Base-by-base conservation (phyloP, 352 stramenopile species). In the Aphanomyces cochlioides region DNA sequence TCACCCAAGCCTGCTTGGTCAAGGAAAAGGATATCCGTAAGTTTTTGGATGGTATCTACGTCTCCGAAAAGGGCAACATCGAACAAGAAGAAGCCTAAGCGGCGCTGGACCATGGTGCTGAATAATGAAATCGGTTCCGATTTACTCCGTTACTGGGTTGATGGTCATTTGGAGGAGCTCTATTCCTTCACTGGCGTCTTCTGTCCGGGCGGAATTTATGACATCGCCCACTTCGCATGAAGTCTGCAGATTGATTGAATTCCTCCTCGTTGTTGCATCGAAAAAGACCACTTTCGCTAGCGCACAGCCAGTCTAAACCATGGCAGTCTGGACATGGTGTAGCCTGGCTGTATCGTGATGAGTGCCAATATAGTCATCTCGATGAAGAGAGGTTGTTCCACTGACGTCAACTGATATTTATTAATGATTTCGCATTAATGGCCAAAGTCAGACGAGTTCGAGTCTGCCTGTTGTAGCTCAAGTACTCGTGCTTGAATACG, bases 11-110 rank as follows among this genome's bases (percentile, higher is more conserved):
- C 71, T 93, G 85, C 67, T 78, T 95, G 45, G 87, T 95, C 72
- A 85, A 88, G 75, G 79, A 83, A 75, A 95, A 93, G 82, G 87
- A 95, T 95, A 98, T 99, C 81, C 97, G 97, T 98, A 99, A 99
- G 89, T 99, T 99, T 90, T 88, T 99, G 57, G 97, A 99, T 82
- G 97, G 97, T 97, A 99, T 99, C 81, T 99, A 99, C 88, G 97
- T 99, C 61, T 98, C 87, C 48, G 96, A 99, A 79, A 99, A 98
- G 89, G 84, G 77, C 77, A 79, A 95, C 80, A 89, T 90, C 72
- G 78, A 91, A 77, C 78, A 83, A 59, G 75, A 77, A 60, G 79
- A 85, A 56, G 71, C 83, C 8, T 90, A 92, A 89, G 69, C 54
- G 70, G 8, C n/a, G 15, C 10, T 50, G 43, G 10, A 56, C 75